A percentile compares a stretch with the other conserved stretches of the same genome.
Evolutionary conservation across 2,329 filamentous ascomycete species (phyloP).

Genomic region (Cryphonectria radicalis): DNA sequence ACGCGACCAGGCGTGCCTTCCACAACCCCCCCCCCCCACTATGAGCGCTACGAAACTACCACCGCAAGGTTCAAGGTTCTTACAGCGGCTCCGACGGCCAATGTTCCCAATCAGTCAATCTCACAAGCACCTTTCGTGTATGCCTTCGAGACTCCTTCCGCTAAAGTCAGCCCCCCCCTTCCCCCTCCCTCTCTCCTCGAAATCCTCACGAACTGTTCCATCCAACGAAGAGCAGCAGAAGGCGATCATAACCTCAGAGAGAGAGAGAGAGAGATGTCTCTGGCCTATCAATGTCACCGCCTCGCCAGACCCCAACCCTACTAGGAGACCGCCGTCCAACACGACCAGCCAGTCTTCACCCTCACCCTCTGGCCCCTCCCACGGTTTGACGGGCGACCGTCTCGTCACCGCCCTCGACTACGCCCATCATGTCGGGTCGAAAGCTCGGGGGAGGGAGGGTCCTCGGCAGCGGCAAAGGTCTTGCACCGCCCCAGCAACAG

Average conservation of each 20-base stretch:
- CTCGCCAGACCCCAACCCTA: background rate
- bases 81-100: constrained; percentile 8
- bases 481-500: constrained; percentile 64
- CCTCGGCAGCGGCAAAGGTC: constrained; percentile 81
- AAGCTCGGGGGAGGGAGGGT: constrained; percentile 92
- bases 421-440: constrained; percentile 72
- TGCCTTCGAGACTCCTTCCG: constrained; percentile 1
- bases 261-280: constrained; percentile 12
- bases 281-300: background rate
- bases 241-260: background rate
- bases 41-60: background rate
- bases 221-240: background rate
- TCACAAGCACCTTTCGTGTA: background rate
- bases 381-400: constrained; percentile 4
- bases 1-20: background rate
- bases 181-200: background rate
- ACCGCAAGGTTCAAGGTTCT: constrained; percentile 9
- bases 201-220: background rate
- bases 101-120: background rate
- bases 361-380: constrained; percentile 9
- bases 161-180: background rate
- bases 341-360: background rate
- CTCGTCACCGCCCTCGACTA: constrained; percentile 15
- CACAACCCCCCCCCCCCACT: background rate
- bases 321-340: background rate